Evolutionary conservation across 441 rosid species (phyloP), one percentile per base, ranked within the genome.

Genomic region (Francoa sonchifolia): DNA sequence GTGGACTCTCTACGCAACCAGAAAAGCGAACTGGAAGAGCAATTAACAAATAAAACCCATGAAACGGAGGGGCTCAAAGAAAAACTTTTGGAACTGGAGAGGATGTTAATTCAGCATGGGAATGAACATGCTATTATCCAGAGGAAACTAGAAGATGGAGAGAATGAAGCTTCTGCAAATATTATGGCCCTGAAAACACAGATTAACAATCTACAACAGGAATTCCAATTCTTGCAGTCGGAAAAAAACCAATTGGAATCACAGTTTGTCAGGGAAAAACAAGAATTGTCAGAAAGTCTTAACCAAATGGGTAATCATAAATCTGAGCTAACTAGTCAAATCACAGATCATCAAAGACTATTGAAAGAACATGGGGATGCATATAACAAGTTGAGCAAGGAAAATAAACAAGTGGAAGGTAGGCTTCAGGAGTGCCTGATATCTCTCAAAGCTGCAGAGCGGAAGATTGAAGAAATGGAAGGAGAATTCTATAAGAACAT

Each of bases 401-500:
- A 85, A 22, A 61, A 73, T 29, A 67, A 57, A 52, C 80, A 61
- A 44, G 47, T 66, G 21, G 78, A 65, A 19, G 42, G 48, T 33
- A 50, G 49, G 58, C 62, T 75, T 46, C 49, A 63, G 52, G 87
- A 82, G 48, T 64, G 76, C 62, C 80, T 67, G 63, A 61, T 49
- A 11, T 73, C 62, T 47, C 78, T 71, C 3, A 65, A 74, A 34
- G 73, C 40, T 23, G 68, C 72, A 19, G 96, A 85, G 66, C 64
- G 66, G 58, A 79, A 66, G 68, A 57, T 63, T 17, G 55, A 72
- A 44, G 86, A 73, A 58, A 65, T 61, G n/a, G 63, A 61, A 34
- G 64, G 63, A 22, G 85, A 85, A 45, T 70, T 71, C 59, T 55
- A 33, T 40, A 58, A 55, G 47, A 56, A 68, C n/a, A 23, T 56